Evolutionary conservation across 305 asterid species (phyloP), one percentile per base, ranked within the genome.

Genomic region (Fraxinus latifolia): DNA sequence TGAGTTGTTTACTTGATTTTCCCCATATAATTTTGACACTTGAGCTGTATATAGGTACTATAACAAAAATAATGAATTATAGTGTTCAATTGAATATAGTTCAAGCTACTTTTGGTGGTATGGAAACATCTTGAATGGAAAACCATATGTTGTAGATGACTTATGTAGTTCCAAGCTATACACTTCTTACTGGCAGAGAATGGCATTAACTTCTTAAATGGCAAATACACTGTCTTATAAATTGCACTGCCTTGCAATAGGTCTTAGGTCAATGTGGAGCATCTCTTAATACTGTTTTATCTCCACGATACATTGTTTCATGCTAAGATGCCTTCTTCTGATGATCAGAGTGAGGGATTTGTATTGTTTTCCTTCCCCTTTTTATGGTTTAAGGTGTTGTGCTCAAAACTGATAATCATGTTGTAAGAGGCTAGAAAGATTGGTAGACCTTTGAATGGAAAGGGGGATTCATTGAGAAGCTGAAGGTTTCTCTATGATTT

Each of bases 381-480:
- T 68, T 31, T 32, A 7, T 67, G 50, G 39, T 68, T 62, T 50
- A 33, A 23, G 72, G 75, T 12, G 37, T 67, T 1, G 27, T 39
- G 0, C 27, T 7, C 6, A 14, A 32, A 53, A 39, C 27, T 34
- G 7, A 11, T 76, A 34, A n/a, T 81, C 80, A 19, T 0, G 50
- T 67, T 60, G 77, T 74, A 5, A 19, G 33, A 32, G 19, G 21
- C 60, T 21, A 65, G 74, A 32, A 60, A 73, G 34, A 77, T 31
- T n/a, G 36, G 36, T 67, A 34, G 67, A 60, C 37, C 19, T 36
- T 25, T 34, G 77, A 37, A 37, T 17, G 44, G 67, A 68, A 79
- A 50, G 60, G 14, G 70, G n/a, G 76, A 58, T 32, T 31, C 84
- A 58, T 11, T 55, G 75, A 74, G 79, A 74, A 60, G 47, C 39